Conservation (phyloP, 1,284 basidiomycete genomes). For the Ganoderma meredithae region DNA sequence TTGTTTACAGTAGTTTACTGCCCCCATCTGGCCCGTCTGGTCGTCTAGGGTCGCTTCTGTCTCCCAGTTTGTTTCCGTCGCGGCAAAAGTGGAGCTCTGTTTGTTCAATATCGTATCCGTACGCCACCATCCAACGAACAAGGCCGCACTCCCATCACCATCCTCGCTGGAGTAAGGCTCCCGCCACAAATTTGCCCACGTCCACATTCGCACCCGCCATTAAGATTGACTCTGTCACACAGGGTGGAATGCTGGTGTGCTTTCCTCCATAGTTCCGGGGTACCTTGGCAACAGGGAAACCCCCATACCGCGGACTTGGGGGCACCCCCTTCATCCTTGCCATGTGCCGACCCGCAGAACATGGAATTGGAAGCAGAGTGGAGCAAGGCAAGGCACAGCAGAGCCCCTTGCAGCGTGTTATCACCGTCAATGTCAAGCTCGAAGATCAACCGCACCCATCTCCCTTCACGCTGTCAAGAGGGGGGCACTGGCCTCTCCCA, state of each 20-base stretch:
- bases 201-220: conserved; percentile 10
- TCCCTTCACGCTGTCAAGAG: conserved; percentile 16
- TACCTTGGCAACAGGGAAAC: conserved; percentile 7
- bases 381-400: background rate
- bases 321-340: background rate
- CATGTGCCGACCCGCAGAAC: background rate
- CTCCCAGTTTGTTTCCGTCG: background rate
- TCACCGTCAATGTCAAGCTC: conserved; percentile 8
- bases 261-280: background rate
- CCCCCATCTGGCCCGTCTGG: background rate
- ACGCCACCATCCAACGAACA: conserved; percentile 6
- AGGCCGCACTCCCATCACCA: background rate
- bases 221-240: conserved; percentile 9
- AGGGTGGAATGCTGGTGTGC: background rate
- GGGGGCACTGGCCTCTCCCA: conserved; percentile 14
- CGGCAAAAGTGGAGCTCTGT: background rate
- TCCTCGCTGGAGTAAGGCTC: background rate
- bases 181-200: conserved; percentile 16
- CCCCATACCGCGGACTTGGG: background rate
- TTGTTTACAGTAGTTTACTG: background rate
- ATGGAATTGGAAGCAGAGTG: background rate
- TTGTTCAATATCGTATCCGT: background rate
- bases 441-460: conserved; percentile 13
- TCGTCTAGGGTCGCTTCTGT: background rate
- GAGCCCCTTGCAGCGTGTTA: background rate